A percentile compares a stretch with the other conserved stretches of the same genome.
Evolutionary conservation across 495 filamentous ascomycete genomes (phyloP).

Genomic region (Xylaria intraflava): DNA sequence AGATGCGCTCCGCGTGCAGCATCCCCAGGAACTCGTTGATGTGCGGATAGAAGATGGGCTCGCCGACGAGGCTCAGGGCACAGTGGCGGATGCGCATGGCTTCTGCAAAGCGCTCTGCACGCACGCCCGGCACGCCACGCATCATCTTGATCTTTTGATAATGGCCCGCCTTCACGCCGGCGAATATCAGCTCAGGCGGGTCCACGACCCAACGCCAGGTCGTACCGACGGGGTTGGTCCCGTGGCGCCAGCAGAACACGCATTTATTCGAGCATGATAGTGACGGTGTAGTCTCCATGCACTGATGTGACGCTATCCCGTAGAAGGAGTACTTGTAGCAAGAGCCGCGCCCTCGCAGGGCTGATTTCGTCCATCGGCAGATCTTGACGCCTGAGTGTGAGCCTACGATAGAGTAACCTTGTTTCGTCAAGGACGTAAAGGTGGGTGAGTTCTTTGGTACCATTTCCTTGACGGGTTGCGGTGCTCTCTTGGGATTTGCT

Average conservation of each 20-base stretch:
- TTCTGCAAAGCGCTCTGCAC: slow-evolving; percentile 85
- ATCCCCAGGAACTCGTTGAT: slow-evolving; percentile 85
- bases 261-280: slow-evolving; percentile 97
- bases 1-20: slow-evolving; percentile 79
- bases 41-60: slow-evolving; percentile 95
- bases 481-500: slow-evolving; percentile 40
- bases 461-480: slow-evolving; percentile 70
- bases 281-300: slow-evolving; percentile 95
- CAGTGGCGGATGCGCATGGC: slow-evolving; percentile 91
- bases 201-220: slow-evolving; percentile 96
- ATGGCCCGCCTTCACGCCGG: slow-evolving; percentile 82
- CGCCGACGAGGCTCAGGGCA: slow-evolving; percentile 82
- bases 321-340: slow-evolving; percentile 98
- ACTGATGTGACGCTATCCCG: slow-evolving; percentile 88
- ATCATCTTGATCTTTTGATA: slow-evolving; percentile 98
- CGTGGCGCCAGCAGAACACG: slow-evolving; percentile 97
- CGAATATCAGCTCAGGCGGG: slow-evolving; percentile 78
- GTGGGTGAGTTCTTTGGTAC: slow-evolving; percentile 86
- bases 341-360: slow-evolving; percentile 86
- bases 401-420: slow-evolving; percentile 91
- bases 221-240: slow-evolving; percentile 93
- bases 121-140: slow-evolving; percentile 84
- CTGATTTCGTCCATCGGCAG: slow-evolving; percentile 96
- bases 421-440: slow-evolving; percentile 80
- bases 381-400: slow-evolving; percentile 96